A percentile compares a stretch with the other conserved stretches of the same genome.
Evolutionary conservation across 768 basidiomycete genomes (phyloP).

Genomic region (Lentinula detonsa): DNA sequence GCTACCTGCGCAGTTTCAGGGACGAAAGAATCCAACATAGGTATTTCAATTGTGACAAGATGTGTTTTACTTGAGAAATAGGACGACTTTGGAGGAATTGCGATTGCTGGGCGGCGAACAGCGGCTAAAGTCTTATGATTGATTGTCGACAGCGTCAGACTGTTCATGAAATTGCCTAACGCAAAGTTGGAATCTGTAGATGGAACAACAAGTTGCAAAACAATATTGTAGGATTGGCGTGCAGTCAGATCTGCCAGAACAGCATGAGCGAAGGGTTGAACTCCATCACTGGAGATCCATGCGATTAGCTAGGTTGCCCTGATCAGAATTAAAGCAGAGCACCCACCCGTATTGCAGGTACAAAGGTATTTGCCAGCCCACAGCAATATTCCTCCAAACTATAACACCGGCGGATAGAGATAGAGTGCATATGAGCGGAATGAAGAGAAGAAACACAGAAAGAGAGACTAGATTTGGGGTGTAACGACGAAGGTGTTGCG

Average conservation of each 20-base stretch:
- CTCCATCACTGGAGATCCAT: constrained; percentile 45
- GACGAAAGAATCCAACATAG: constrained; percentile 51
- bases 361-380: constrained; percentile 62
- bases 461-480: constrained; percentile 64
- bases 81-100: constrained; percentile 35
- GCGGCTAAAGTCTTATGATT: constrained; percentile 59
- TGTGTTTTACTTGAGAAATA: constrained; percentile 34
- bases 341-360: constrained; percentile 80
- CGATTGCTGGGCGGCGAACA: constrained; percentile 60
- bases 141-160: constrained; percentile 49
- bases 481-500: constrained; percentile 40
- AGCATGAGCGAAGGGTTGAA: constrained; percentile 56
- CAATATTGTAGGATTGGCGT: constrained; percentile 71
- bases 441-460: constrained; percentile 48
- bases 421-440: constrained; percentile 56
- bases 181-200: constrained; percentile 59
- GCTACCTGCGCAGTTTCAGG: constrained; percentile 39
- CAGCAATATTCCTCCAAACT: constrained; percentile 69
- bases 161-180: constrained; percentile 84
- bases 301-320: background rate
- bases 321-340: background rate
- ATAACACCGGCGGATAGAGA: constrained; percentile 65
- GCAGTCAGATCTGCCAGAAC: constrained; percentile 45
- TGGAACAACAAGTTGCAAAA: constrained; percentile 61
- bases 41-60: constrained; percentile 43